Base-by-base conservation (phyloP, 768 basidiomycete species). In the Rhodotorula toruloides region DNA sequence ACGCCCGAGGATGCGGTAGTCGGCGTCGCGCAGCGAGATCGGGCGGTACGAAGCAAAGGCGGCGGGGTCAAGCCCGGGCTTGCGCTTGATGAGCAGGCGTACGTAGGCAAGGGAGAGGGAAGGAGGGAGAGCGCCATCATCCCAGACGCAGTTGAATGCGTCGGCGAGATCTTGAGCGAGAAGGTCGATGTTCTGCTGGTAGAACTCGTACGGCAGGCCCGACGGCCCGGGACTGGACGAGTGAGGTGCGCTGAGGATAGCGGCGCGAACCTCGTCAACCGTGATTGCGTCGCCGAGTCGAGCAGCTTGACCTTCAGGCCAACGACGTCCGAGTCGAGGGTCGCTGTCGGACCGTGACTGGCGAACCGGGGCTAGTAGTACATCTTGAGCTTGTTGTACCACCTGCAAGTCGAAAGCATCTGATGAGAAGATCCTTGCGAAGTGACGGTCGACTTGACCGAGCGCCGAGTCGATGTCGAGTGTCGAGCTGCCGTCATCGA, bases 121-220 rank as follows among this genome's bases (percentile, higher is more conserved):
- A 7, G 52, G 60, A 10, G 27, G 31, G 22, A 61, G 60, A 1
- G 1, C 4, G 9, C 42, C 50, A 1, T 14, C 19, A 6, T 43
- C 52, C 60, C 60, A 61, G 7, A 31, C 25, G 37, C 29, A 6
- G 60, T 61, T 61, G 52, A 61, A 54, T 17, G 42, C 39, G 39
- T 9, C 31, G 2, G 42, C 52, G 7, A 61, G 52, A 1, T 29
- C 43, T 2, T 27, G 2, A 19, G 22, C 42, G 21, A 61, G 8
- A 7, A 54, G 29, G 11, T 21, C 11, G 5, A 25, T 5, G 42
- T 46, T 36, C 17, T 31, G n/a, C 32, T 52, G 31, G 60, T 40
- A 61, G 31, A 61, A 54, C 34, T 61, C 60, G 52, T 61, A 61
- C 11, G 50, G 60, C 6, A 61, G 42, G 22, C 60, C 60, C 6